phyloP scores from a whole-genome alignment of 2,329 filamentous ascomycete species.

The Clonostachys solani region DNA sequence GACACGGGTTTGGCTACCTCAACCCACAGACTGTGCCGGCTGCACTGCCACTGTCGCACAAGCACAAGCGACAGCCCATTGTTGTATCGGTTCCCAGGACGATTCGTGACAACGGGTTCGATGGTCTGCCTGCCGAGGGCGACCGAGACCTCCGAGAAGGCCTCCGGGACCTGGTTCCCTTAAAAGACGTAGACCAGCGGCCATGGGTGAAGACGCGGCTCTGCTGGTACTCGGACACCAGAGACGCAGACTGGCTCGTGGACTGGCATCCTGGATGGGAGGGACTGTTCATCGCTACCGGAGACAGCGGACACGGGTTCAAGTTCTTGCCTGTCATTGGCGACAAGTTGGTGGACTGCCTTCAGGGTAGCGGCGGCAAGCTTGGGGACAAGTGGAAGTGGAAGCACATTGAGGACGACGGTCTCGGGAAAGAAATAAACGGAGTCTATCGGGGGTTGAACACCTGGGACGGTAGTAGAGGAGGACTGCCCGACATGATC shows the following conservation, averaged over 20 bases:
- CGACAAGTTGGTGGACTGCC: constrained; percentile 53
- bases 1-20: constrained; percentile 66
- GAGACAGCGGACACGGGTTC: constrained; percentile 62
- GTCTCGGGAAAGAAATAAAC: constrained; percentile 22
- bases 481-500: constrained; percentile 39
- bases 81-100: constrained; percentile 29
- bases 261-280: constrained; percentile 61
- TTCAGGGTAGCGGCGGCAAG: constrained; percentile 40
- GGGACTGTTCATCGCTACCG: constrained; percentile 57
- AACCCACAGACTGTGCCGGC: constrained; percentile 37
- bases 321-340: constrained; percentile 67
- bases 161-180: constrained; percentile 56
- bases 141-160: constrained; percentile 56
- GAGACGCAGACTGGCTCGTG: constrained; percentile 66
- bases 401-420: constrained; percentile 48
- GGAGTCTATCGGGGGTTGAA: constrained; percentile 31
- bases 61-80: constrained; percentile 17
- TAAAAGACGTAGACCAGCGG: constrained; percentile 47
- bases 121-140: constrained; percentile 55
- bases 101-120: constrained; percentile 28
- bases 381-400: constrained; percentile 59
- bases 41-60: constrained; percentile 23
- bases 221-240: constrained; percentile 76
- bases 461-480: constrained; percentile 50
- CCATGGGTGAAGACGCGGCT: constrained; percentile 59